Base-by-base conservation (phyloP, 2,329 filamentous ascomycete genomes). In the Penicillium verrucosum region DNA sequence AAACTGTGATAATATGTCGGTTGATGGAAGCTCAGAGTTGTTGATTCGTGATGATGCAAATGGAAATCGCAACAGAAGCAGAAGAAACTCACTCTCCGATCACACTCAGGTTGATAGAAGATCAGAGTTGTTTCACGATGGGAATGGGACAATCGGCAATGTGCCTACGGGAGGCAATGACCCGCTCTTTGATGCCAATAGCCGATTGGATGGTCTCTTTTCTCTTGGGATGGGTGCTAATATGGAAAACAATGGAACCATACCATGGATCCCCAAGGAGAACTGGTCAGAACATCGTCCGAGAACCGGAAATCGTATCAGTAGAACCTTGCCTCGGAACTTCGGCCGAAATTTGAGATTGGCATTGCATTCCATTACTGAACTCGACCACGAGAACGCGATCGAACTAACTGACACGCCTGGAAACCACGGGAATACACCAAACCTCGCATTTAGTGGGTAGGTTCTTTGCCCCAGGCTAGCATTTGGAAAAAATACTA, bases 261-360 rank as follows among this genome's bases (percentile, higher is more conserved):
- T n/a, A 12, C 37, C 44, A 25, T 42, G 44, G 45, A 36, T 30
- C 16, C 12, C 36, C 4, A n/a, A 23, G 30, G 45, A 50, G 21
- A 37, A 23, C 21, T 53, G 42, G 43, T 40, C 32, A 32, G 25
- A 53, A 21, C 18, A 5, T 25, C 42, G 32, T 25, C 27, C 36
- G 16, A 27, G 27, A 41, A 40, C 30, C 8, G 23, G 16, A 36
- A 14, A 9, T 2, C 16, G 21, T 23, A 21, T 34, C 16, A 53
- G 49, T n/a, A 16, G 30, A 4, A 56, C 54, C 7, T 25, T 56
- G 21, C 49, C 54, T 9, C 21, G 48, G n/a, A 56, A 53, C 29
- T 56, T 56, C 23, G 54, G 54, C 23, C 25, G 54, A 36, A 46
- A 38, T 16, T 29, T 29, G 9, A 18, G 37, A 30, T 12, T n/a